Conservation (phyloP, 805 yeast species). For the Yamadazyma endophytica region DNA sequence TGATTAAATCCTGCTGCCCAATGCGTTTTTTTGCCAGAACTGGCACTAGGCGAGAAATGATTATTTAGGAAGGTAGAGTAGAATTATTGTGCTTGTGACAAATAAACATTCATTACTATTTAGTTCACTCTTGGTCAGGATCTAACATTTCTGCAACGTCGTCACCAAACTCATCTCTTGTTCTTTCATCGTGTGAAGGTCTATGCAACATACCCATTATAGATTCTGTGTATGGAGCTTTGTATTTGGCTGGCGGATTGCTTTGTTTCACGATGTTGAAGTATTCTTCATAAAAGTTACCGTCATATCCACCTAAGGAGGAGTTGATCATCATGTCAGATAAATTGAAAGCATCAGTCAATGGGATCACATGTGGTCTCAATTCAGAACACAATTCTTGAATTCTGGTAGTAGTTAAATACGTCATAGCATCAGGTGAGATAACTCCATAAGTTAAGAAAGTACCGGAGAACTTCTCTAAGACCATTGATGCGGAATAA, state of each 20-base stretch:
- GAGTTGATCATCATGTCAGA: conserved; percentile 42
- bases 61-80: too few species aligned
- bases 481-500: conserved; percentile 27
- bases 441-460: conserved; percentile 33
- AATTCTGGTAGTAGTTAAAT: conserved; percentile 21
- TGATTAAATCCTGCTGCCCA: too few species aligned
- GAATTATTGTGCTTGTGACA: too few species aligned
- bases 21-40: too few species aligned
- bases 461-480: conserved; percentile 31
- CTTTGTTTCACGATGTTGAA: conserved; percentile 30
- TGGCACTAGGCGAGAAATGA: too few species aligned
- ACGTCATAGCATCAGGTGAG: conserved; percentile 25
- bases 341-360: conserved; percentile 41
- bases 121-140: too few species aligned
- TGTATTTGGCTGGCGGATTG: conserved; percentile 30
- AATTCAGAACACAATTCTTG: conserved; percentile 30
- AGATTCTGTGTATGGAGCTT: conserved; percentile 39
- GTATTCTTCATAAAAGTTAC: conserved; percentile 42
- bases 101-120: too few species aligned
- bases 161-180: conserved; percentile 32
- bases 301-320: conserved; percentile 40
- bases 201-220: conserved; percentile 39
- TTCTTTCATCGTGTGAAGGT: conserved; percentile 32
- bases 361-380: conserved; percentile 40
- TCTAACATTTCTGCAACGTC: conserved; percentile 31